Conservation (phyloP, 495 filamentous ascomycete species). For the Tuber calosporum region DNA sequence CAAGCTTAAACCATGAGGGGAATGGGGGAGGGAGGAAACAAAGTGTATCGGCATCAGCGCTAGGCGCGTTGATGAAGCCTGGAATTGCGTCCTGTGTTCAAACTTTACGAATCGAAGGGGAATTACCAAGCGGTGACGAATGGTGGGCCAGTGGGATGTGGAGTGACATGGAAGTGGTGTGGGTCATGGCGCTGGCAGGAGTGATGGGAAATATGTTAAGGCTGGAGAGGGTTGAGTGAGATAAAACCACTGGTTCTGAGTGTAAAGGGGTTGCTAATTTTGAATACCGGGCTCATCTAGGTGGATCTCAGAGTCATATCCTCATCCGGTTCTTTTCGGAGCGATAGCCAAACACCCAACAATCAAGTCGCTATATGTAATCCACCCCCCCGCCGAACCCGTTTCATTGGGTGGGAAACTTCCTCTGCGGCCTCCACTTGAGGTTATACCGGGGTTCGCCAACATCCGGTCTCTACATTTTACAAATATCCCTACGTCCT, state of each 20-base stretch:
- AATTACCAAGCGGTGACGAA: slow-evolving; percentile 9
- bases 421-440: slow-evolving; percentile 13
- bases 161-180: slow-evolving; percentile 31
- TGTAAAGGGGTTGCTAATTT: slow-evolving; percentile 12
- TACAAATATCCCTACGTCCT: slow-evolving; percentile 19
- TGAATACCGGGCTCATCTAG: not conserved
- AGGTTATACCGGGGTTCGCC: slow-evolving; percentile 19
- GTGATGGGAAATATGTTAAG: slow-evolving; percentile 27
- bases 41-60: slow-evolving; percentile 5
- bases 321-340: slow-evolving; percentile 25
- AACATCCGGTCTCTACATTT: slow-evolving; percentile 15
- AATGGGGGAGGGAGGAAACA: slow-evolving; percentile 15
- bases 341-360: slow-evolving; percentile 15
- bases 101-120: slow-evolving; percentile 13
- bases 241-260: not conserved
- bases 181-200: slow-evolving; percentile 28
- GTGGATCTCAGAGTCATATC: slow-evolving; percentile 20
- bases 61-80: slow-evolving; percentile 28
- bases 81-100: slow-evolving; percentile 32
- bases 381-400: slow-evolving; percentile 8
- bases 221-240: slow-evolving; percentile 24
- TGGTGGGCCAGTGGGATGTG: slow-evolving; percentile 30
- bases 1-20: not conserved
- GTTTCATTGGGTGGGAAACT: not conserved
- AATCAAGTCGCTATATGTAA: slow-evolving; percentile 19